Conservation (phyloP, 768 basidiomycete species). For the Tricholoma sp. region DNA sequence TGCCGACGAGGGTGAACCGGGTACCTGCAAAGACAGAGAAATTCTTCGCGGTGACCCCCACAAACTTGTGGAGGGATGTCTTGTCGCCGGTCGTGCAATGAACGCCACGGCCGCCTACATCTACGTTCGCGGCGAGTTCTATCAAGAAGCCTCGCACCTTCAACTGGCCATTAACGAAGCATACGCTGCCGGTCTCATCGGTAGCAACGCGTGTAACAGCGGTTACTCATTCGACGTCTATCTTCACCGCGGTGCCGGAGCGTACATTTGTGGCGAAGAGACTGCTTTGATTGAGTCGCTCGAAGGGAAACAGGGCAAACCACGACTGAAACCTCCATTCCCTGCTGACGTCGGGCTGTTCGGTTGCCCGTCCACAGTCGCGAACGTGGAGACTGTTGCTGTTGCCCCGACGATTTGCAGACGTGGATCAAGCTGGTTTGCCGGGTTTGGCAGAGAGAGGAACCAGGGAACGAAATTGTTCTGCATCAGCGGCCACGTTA, state of each 20-base stretch:
- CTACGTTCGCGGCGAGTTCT: conserved; percentile 98
- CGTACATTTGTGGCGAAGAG: conserved; percentile 98
- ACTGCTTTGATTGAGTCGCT: conserved; percentile 95
- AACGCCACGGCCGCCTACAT: conserved; percentile 99
- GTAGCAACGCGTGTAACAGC: conserved; percentile 86
- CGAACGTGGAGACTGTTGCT: conserved; percentile 97
- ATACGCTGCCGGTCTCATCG: conserved; percentile 83
- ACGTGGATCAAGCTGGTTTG: conserved; percentile 87
- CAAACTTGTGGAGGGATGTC: conserved; percentile 96
- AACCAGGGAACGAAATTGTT: conserved; percentile 97
- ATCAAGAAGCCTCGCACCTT: conserved; percentile 89
- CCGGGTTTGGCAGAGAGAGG: conserved; percentile 82
- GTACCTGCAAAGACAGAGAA: conserved; percentile 98
- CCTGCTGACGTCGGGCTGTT: conserved; percentile 98
- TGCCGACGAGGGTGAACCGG: conserved; percentile 97
- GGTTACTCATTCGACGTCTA: conserved; percentile 98
- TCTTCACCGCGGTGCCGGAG: conserved; percentile 96
- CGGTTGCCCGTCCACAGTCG: conserved; percentile 95
- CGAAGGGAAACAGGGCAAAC: conserved; percentile 98
- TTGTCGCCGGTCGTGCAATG: conserved; percentile 95
- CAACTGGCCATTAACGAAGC: conserved; percentile 96
- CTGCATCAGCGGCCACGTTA: conserved; percentile 96
- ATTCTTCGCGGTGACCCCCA: conserved; percentile 97
- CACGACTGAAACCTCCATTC: conserved; percentile 96
- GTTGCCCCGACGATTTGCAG: conserved; percentile 96